Percentiles rank a stretch among this genome's conserved stretches.
These are phyloP conservation scores for Ajuga chamaepitys DNA, from an alignment of 257 asterid species.

Conservation along the genomic window DNA sequence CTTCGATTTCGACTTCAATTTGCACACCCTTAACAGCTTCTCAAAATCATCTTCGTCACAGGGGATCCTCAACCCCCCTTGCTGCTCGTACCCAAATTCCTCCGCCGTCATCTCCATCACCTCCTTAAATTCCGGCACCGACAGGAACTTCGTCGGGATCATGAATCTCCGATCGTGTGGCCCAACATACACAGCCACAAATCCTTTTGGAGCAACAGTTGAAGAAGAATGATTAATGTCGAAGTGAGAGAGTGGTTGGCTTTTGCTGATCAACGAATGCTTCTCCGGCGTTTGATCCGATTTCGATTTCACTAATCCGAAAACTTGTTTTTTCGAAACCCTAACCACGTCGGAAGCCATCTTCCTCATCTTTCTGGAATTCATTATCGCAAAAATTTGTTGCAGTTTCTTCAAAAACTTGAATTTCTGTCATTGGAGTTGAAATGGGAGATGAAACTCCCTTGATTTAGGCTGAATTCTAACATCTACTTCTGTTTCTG, in stretches of 20 bases:
- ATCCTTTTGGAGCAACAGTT: background rate
- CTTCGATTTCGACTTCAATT: background rate
- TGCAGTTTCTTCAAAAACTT: no score
- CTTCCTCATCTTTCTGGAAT: background rate
- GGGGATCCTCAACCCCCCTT: constrained; percentile 11
- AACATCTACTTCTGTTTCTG: no score
- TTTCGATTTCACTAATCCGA: background rate
- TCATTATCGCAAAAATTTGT: background rate
- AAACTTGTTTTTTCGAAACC: background rate
- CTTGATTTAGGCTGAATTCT: no score
- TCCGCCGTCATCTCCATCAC: constrained; percentile 15
- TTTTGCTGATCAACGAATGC: background rate
- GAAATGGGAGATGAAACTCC: no score
- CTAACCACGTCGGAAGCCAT: background rate
- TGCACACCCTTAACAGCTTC: background rate
- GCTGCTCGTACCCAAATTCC: constrained; percentile 12
- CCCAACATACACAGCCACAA: constrained; percentile 13
- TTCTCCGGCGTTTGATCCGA: background rate
- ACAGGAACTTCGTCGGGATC: constrained; percentile 2
- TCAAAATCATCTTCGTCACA: constrained; percentile 13
- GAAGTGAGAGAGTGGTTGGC: background rate
- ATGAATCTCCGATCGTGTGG: constrained; percentile 1
- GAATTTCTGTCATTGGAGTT: no score
- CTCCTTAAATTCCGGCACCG: constrained; percentile 11
- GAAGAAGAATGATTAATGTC: background rate